Percentiles rank a stretch among this genome's conserved stretches.
Evolutionary conservation across 2,329 filamentous ascomycete genomes (phyloP).

Genomic region (Fusarium coffeatum): DNA sequence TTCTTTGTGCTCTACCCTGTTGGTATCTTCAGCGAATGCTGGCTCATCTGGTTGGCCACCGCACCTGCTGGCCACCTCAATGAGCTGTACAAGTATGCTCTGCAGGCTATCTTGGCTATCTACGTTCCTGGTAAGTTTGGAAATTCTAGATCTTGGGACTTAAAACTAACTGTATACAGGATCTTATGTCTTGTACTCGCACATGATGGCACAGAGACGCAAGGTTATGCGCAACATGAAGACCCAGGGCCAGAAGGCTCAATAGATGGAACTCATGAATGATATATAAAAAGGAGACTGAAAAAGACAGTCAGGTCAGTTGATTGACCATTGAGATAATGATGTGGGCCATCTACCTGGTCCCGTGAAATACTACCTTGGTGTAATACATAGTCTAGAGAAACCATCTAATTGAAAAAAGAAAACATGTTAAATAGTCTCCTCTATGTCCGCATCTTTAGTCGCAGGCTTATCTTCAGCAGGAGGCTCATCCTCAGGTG

Average conservation of each 20-base stretch:
- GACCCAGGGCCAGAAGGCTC: slow-evolving; percentile 57
- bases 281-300: not conserved
- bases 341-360: not conserved
- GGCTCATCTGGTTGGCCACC: slow-evolving; percentile 78
- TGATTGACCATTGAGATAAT: not conserved
- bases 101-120: slow-evolving; percentile 74
- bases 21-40: slow-evolving; percentile 89
- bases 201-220: slow-evolving; percentile 92
- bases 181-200: slow-evolving; percentile 86
- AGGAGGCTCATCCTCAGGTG: slow-evolving; percentile 1
- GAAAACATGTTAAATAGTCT: slow-evolving; percentile 1
- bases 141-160: not conserved
- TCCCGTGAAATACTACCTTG: not conserved
- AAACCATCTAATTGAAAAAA: not conserved
- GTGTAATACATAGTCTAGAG: slow-evolving; percentile 11
- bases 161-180: slow-evolving; percentile 55
- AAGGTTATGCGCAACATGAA: slow-evolving; percentile 79
- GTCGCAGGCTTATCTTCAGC: not conserved
- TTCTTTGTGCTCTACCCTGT: slow-evolving; percentile 94
- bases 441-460: not conserved
- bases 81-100: slow-evolving; percentile 65
- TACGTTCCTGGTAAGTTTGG: slow-evolving; percentile 80
- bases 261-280: slow-evolving; percentile 16
- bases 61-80: slow-evolving; percentile 64
- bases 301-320: not conserved